Evolutionary conservation across 306 rosid species (phyloP), one percentile per base, ranked within the genome.

Genomic region (Cucumis cinereus): DNA sequence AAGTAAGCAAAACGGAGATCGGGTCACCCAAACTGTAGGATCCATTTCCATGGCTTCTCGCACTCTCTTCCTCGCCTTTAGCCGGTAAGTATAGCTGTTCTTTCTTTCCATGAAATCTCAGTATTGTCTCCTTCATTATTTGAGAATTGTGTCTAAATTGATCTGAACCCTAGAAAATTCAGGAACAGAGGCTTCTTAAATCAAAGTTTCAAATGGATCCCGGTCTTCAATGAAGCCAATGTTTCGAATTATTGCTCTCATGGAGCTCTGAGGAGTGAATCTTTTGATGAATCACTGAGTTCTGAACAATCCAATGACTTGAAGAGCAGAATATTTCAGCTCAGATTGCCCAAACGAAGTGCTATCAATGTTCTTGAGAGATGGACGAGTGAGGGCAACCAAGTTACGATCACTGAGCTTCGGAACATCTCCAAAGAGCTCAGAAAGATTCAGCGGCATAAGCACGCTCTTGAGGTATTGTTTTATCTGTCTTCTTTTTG

Each of bases 391-490:
- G 87, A 90, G 87, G 98, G 98, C 49, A 94, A 91, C 81, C 82
- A 62, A 17, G 76, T 90, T 81, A 30, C 88, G 2, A 64, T 85
- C 52, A 78, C 93, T 2, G 88, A 89, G 63, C 97, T 94, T 33
- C 87, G 97, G 55, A 89, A 85, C 66, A 86, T 94, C 64, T 85
- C 96, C 41, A 94, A 83, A 80, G 95, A 94, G 8, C 98, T 94
- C 67, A 82, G 96, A 68, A 86, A 63, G 82, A 87, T 86, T 79
- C 96, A 87, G 74, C 92, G 95, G 83, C 88, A 80, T 75, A 94
- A 94, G 86, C 98, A 94, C 59, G 98, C 98, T 67, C 87, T 91
- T 53, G 98, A 94, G 98, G 98, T 93, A 77, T 41, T 69, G 8
- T 57, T 76, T 50, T 60, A 22, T 43, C 16, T 43, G 9, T 68